Base-by-base conservation (phyloP, 495 filamentous ascomycete genomes). In the Penicillium mononematosum region DNA sequence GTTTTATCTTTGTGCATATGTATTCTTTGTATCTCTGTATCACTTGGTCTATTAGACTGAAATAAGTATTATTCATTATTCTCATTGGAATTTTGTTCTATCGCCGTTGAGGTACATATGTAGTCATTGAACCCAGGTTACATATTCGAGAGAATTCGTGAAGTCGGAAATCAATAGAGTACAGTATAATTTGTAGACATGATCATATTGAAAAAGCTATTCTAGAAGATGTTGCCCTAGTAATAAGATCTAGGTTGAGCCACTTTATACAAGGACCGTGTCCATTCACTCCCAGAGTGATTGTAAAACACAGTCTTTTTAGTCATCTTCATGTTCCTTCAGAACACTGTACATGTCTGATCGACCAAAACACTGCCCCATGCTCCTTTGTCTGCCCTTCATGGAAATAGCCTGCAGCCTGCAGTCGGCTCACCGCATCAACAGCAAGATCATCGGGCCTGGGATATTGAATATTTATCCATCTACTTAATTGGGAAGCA, bases 231-330 rank as follows among this genome's bases (percentile, higher is more conserved):
- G 10, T 3, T 32, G 31, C 3, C 31, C 31, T 11, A 31, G 5
- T 8, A 8, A 27, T 27, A 27, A 27, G 25, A 1, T 8, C 7
- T 29, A 0, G 29, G 9, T 4, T 31, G 2, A 31, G 29, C 29
- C 29, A 31, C 9, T 31, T 31, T 31, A 31, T 31, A 31, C 29
- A 0, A 2, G 22, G 22, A 22, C 70, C 1, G 81, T 85, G 60
- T 85, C 86, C 44, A 90, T 74, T 62, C 92, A 78, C 0, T 58
- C 65, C 90, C 89, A 92, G 6, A 95, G 66, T 27, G 78, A 62
- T 11, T 71, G 60, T 29, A 91, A 74, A 50, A 78, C 80, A 6
- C 79, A 73, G 65, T 92, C 81, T 10, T 20, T 20, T 20, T 2
- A 20, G 20, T 20, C 20, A 2, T 75, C 69, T 10, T 71, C 76